Evolutionary conservation across 495 filamentous ascomycete genomes (phyloP), one percentile per base, ranked within the genome.

Genomic region (Annulohypoxylon bovei): DNA sequence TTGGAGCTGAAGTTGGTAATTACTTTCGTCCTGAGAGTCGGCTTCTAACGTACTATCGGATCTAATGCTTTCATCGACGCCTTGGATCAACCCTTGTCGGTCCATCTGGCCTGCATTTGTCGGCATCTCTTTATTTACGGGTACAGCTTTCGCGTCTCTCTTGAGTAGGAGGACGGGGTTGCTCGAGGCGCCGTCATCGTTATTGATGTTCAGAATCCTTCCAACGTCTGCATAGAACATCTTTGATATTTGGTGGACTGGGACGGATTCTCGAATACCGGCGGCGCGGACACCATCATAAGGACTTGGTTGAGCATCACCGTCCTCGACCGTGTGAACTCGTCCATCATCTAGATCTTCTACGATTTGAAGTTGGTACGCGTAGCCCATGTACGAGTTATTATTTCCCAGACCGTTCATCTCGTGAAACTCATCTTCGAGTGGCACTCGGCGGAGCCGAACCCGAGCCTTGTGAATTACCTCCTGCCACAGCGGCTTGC

Each of bases 171-270:
- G 83, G 0, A 98, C 89, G 0, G 96, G 94, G 65, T 90, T 96
- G 71, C 93, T 96, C 4, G 88, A 88, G 69, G 93, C 92, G 6
- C 86, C 84, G 4, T 88, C 89, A 30, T 93, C 88, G 37, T 85
- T 88, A 33, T 89, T 90, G 62, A 98, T 97, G 62, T 96, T 97
- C 33, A 99, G 86, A 16, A 99, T 94, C 75, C 91, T 92, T 23
- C 96, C 94, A 3, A 95, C 97, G 70, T 98, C 93, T 12, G 95
- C 95, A 71, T 98, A 99, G 78, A 99, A 98, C 23, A 99, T 95
- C 72, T 96, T 98, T 22, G 93, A 92, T 8, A 98, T 88, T 72
- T 98, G 90, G 75, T 96, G 90, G 32, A 99, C 90, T 0, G 96
- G 95, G 5, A 99, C 83, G 27, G 88, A 84, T 70, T 97, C 92